These are phyloP conservation scores for Colletotrichum somersetense DNA, from an alignment of 2,329 filamentous ascomycete genomes.

Conservation along the genomic window DNA sequence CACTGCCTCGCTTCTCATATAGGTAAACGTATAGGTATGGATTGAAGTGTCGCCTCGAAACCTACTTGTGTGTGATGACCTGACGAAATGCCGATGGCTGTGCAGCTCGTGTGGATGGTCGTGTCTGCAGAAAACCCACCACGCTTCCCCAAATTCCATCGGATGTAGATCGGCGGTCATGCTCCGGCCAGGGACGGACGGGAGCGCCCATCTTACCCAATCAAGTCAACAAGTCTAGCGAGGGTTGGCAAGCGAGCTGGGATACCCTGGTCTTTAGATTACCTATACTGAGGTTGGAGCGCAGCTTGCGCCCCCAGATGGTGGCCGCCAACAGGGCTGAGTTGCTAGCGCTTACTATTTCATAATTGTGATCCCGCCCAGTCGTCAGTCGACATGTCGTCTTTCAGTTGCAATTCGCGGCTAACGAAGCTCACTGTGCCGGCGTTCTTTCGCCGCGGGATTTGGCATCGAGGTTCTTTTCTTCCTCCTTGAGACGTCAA, in stretches of 20 bases:
- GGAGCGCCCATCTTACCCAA: constrained; percentile 1
- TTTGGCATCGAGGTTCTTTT: neutral
- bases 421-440: too few species aligned
- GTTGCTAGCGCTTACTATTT: constrained; percentile 31
- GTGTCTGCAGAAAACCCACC: neutral
- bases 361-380: constrained; percentile 11
- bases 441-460: neutral
- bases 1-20: neutral
- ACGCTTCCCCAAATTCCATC: neutral
- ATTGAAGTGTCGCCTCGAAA: neutral
- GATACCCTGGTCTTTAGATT: neutral
- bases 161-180: constrained; percentile 1
- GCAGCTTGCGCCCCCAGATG: constrained; percentile 22
- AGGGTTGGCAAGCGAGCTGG: constrained; percentile 12
- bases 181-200: neutral
- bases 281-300: neutral
- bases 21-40: neutral
- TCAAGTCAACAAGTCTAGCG: neutral
- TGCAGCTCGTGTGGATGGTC: neutral
- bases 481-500: neutral
- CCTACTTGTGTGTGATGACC: neutral
- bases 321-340: constrained; percentile 24
- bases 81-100: neutral
- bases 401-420: constrained; percentile 10
- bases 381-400: constrained; percentile 9